Evolutionary conservation across 257 asterid species (phyloP).

Genomic region (Solanum corneliomulleri): DNA sequence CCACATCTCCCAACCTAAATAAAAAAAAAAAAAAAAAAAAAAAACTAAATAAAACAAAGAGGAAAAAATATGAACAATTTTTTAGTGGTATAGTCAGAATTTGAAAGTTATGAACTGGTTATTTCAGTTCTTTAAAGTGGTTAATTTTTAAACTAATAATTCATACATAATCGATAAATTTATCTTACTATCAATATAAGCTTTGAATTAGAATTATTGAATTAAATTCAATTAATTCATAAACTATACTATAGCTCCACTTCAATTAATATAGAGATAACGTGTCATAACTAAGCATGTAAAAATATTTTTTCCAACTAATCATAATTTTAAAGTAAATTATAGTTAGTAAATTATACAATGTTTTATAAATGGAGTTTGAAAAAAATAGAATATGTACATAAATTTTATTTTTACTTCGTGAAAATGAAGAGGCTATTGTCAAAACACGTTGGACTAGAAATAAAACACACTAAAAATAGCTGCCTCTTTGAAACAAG

Average conservation of each 20-base stretch:
- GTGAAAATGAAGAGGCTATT: not conserved
- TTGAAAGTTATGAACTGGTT: fast-evolving
- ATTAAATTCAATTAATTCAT: not conserved
- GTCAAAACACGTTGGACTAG: not conserved
- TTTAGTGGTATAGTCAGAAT: not conserved
- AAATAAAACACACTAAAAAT: not conserved
- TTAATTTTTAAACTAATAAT: not conserved
- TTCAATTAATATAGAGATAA: not conserved
- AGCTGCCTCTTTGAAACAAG: not conserved
- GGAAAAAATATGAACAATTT: not conserved
- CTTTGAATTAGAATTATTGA: not conserved
- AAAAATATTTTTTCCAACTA: not conserved
- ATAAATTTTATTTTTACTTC: not conserved
- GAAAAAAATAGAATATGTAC: no score
- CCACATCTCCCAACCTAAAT: not conserved
- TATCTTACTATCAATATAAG: not conserved
- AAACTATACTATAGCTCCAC: not conserved
- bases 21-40: no score
- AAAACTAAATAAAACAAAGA: not conserved
- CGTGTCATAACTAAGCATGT: not conserved
- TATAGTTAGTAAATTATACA: not conserved
- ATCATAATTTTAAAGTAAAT: not conserved
- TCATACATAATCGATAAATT: not conserved
- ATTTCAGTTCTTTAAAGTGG: not conserved
- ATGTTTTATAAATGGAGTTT: no score